Base-by-base conservation (phyloP, 2,329 filamentous ascomycete genomes). In the Elsinoe necatrix region DNA sequence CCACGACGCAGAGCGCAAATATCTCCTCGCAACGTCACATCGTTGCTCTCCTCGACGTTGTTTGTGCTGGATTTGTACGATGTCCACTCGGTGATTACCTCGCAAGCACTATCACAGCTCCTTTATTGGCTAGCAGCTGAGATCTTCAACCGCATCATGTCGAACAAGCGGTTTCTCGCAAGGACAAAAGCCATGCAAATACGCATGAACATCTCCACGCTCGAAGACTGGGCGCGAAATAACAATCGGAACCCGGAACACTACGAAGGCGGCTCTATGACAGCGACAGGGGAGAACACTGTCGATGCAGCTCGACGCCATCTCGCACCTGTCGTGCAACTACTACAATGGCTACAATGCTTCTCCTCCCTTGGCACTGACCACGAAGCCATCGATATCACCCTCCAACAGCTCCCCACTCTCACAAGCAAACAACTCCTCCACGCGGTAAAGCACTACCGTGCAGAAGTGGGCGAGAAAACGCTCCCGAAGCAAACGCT, bases 121-220 rank as follows among this genome's bases (percentile, higher is more conserved):
- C 79, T 97, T 43, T 98, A 96, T 73, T 98, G 93, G 93, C 80
- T 98, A 14, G 88, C 91, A 5, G 89, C 92, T 0, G 93, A 98
- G 72, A 81, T 97, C 7, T 98, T 98, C 75, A 98, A 98, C 71
- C 86, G 92, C 58, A 88, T 98, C 70, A 95, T 98, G 88, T 92
- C 88, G 27, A 96, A 95, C 66, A 83, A 89, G 62, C 91, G 92
- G 69, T 98, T 96, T 66, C 78, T 98, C 8, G 92, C 93, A 4
- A 82, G 93, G 55, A 98, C 93, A 16, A 98, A 98, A 71, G 93
- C 93, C 2, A 98, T 98, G 93, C 93, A 98, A 70, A 97, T 98
- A 64, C 88, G 93, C 63, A 97, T 98, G 91, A 98, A 98, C 68
- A 84, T 98, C 5, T 97, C 93, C 0, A 86, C 85, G 6, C 76